Evolutionary conservation across 441 rosid species (phyloP), one percentile per base, ranked within the genome.

Genomic region (Populus hybrid): DNA sequence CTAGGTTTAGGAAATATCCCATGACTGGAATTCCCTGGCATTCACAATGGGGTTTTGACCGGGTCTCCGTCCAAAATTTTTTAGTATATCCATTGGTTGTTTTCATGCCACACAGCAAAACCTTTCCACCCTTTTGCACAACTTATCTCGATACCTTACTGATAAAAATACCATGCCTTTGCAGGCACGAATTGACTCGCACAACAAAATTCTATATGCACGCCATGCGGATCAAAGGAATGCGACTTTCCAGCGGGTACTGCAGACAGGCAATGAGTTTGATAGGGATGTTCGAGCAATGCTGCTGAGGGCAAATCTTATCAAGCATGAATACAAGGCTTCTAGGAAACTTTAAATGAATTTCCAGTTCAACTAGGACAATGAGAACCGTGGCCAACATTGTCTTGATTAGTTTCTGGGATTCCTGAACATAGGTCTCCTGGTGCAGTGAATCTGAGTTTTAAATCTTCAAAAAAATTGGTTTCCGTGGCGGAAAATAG

Each of bases 151-250:
- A 8, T 73, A 66, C 7, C 8, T 70, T 11, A 42, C 59, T 81
- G 20, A 74, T 59, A 21, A 64, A 16, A 69, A 35, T 74, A 14
- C 45, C 10, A 38, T 80, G 74, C n/a, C n/a, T 75, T 18, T 82
- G 77, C 91, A 96, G 98, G 99, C 99, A 76, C 92, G 99, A 70
- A 96, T 96, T 24, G 99, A 96, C 80, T 96, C 99, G 0, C 98
- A 94, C 90, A 94, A 94, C 90, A 94, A 96, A 82, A 83, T 96
- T 86, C 91, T 96, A 29, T 93, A 94, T 64, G 99, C 99, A 33
- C 85, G 99, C 16, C 98, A 94, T 82, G 98, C 99, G 0, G 98
- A 96, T 87, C 99, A 96, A 81, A 90, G 99, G 84, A 94, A 91
- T 65, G 91, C 94, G 45, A 96, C 99, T n/a, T 96, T 94, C 87